A percentile compares a stretch with the other conserved stretches of the same genome.
Evolutionary conservation across 768 basidiomycete genomes (phyloP).

Genomic region (Termitomyces eurrhizus): DNA sequence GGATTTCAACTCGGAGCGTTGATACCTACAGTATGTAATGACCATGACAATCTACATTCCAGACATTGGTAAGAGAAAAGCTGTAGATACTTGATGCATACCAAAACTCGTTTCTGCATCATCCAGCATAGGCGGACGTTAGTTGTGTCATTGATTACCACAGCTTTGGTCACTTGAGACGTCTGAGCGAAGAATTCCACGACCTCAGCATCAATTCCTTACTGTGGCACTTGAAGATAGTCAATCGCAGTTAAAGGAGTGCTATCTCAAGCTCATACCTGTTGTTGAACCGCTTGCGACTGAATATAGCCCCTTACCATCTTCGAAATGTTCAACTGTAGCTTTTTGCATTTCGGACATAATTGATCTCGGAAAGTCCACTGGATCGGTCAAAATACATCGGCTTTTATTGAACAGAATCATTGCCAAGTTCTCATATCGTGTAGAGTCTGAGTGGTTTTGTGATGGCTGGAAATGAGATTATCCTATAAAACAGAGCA

Average conservation of each 20-base stretch:
- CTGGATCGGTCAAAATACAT: slow-evolving; percentile 5
- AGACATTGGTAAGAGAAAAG: background rate
- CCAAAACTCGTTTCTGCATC: slow-evolving; percentile 43
- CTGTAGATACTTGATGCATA: slow-evolving; percentile 11
- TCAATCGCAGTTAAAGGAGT: background rate
- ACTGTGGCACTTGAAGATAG: slow-evolving; percentile 12
- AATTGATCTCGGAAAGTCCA: background rate
- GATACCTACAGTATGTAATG: slow-evolving; percentile 38
- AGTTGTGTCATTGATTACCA: slow-evolving; percentile 38
- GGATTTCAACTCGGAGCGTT: background rate
- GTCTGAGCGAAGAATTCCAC: slow-evolving; percentile 38
- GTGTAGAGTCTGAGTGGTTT: slow-evolving; percentile 7
- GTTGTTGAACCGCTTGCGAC: slow-evolving; percentile 26
- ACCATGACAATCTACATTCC: slow-evolving; percentile 36
- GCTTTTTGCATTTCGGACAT: slow-evolving; percentile 11
- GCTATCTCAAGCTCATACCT: slow-evolving; percentile 2
- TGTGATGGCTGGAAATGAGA: slow-evolving; percentile 13
- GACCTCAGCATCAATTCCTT: slow-evolving; percentile 42
- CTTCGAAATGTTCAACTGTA: slow-evolving; percentile 3
- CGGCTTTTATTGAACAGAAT: slow-evolving; percentile 13
- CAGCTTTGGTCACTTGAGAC: slow-evolving; percentile 15
- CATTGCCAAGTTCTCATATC: background rate
- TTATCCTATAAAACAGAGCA: background rate
- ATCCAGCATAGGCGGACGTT: slow-evolving; percentile 40
- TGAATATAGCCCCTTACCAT: slow-evolving; percentile 32